Percentiles rank a stretch among this genome's conserved stretches.
Conservation (phyloP, 495 filamentous ascomycete genomes). For the Penicillium antarcticum region DNA sequence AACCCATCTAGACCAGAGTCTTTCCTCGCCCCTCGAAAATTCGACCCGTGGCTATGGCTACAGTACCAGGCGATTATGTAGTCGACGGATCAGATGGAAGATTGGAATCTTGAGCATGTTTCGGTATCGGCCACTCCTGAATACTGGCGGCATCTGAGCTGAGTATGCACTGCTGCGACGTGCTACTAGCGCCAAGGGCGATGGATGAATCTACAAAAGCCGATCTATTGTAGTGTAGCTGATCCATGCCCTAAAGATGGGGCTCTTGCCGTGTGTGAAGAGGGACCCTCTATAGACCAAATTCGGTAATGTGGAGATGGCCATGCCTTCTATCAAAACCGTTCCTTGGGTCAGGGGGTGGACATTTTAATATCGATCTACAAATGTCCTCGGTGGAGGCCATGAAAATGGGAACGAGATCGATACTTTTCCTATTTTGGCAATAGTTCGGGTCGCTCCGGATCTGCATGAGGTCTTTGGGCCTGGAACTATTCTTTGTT, state of each 20-base stretch:
- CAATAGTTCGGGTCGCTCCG: neutral
- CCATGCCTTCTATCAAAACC: neutral
- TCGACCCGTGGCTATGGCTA: constrained; percentile 1
- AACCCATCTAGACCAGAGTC: constrained; percentile 17
- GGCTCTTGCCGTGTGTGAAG: too few relatives aligned
- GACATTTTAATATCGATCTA: neutral
- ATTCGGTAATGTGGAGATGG: neutral
- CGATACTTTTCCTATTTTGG: neutral
- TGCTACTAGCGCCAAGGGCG: too few relatives aligned
- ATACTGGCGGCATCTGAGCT: too few relatives aligned
- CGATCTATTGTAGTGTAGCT: too few relatives aligned
- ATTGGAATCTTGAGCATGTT: too few relatives aligned
- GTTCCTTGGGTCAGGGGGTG: neutral
- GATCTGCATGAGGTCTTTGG: neutral
- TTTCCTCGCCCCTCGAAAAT: constrained; percentile 22
- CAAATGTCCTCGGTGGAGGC: too few relatives aligned
- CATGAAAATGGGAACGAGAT: too few relatives aligned
- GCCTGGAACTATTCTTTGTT: neutral
- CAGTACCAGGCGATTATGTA: neutral
- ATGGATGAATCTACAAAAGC: too few relatives aligned
- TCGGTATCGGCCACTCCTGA: too few relatives aligned
- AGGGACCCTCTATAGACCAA: neutral
- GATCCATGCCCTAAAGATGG: too few relatives aligned
- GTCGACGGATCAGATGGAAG: too few relatives aligned
- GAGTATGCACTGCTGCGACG: too few relatives aligned